A percentile compares a stretch with the other conserved stretches of the same genome.
Evolutionary conservation across 176 grass and related monocot species (phyloP).

Genomic region (Hsuehochloa calcarea): DNA sequence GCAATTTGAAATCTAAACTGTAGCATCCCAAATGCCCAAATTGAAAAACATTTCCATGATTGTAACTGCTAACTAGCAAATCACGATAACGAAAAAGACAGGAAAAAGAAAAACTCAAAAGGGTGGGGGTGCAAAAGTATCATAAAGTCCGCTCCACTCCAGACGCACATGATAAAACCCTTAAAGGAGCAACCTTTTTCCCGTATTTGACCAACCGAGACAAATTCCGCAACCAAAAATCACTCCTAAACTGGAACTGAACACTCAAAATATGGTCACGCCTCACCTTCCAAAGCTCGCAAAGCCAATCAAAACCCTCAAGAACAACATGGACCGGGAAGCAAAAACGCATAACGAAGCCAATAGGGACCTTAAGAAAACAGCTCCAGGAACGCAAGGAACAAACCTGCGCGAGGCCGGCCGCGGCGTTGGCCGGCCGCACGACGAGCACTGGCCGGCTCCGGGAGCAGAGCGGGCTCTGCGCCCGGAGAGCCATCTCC

Average conservation of each 20-base stretch:
- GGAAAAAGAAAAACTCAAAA: too few relatives aligned
- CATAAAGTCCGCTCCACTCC: not conserved
- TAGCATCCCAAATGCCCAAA: not conserved
- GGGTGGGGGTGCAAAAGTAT: too few relatives aligned
- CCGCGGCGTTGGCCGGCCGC: conserved; percentile 24
- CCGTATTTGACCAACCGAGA: not conserved
- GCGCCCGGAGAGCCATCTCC: conserved; percentile 55
- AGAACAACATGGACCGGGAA: not conserved
- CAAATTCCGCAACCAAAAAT: not conserved
- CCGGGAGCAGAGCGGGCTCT: conserved; percentile 47
- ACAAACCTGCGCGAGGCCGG: conserved; percentile 25
- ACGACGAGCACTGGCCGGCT: conserved; percentile 21
- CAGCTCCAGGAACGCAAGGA: not conserved
- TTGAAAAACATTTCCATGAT: not conserved
- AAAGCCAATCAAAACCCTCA: conserved; percentile 1
- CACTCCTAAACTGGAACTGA: not conserved
- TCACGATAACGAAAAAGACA: not conserved
- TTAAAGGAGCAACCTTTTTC: not conserved
- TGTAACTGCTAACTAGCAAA: not conserved
- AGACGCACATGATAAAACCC: not conserved
- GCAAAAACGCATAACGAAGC: not conserved
- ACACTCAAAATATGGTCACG: not conserved
- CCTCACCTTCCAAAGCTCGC: not conserved
- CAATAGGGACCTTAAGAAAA: not conserved
- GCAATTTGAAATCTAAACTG: not conserved